Evolutionary conservation across 441 rosid species (phyloP).

Genomic region (Cnidoscolus chayamansa): DNA sequence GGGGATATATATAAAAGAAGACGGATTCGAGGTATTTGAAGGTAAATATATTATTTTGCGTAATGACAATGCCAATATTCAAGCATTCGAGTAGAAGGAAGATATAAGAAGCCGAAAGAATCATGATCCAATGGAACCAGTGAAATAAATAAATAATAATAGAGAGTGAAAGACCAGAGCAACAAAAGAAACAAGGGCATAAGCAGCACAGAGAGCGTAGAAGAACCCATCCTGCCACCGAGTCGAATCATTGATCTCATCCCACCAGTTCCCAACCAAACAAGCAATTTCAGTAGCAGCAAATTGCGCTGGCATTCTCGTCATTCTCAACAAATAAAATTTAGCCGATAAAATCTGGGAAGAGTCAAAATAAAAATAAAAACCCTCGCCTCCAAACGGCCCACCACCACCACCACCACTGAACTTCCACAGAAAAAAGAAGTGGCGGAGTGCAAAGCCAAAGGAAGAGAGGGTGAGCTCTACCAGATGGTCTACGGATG

Average conservation of each 20-base stretch:
- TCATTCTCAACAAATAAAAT: constrained; percentile 20
- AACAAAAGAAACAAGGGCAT: constrained; percentile 69
- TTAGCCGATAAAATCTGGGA: constrained; percentile 22
- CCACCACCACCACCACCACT: neutral
- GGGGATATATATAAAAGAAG: neutral
- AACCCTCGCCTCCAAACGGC: constrained; percentile 11
- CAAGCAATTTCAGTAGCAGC: constrained; percentile 22
- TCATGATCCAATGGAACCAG: neutral
- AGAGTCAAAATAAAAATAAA: constrained; percentile 28
- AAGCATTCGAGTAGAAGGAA: neutral
- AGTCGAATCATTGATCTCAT: constrained; percentile 54
- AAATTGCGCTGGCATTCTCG: constrained; percentile 27
- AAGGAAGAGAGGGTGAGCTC: neutral
- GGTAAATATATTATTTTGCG: neutral
- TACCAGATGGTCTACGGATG: constrained; percentile 34
- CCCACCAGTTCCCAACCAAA: constrained; percentile 40
- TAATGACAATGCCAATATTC: neutral
- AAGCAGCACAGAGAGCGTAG: constrained; percentile 71
- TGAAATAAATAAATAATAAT: neutral
- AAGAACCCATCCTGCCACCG: constrained; percentile 83
- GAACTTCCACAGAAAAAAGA: neutral
- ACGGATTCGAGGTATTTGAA: neutral
- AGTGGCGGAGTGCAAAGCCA: neutral
- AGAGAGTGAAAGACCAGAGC: constrained; percentile 52
- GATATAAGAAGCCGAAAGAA: neutral